Evolutionary conservation across 2,329 filamentous ascomycete species (phyloP), one percentile per base, ranked within the genome.

Genomic region (Colletotrichum musae): DNA sequence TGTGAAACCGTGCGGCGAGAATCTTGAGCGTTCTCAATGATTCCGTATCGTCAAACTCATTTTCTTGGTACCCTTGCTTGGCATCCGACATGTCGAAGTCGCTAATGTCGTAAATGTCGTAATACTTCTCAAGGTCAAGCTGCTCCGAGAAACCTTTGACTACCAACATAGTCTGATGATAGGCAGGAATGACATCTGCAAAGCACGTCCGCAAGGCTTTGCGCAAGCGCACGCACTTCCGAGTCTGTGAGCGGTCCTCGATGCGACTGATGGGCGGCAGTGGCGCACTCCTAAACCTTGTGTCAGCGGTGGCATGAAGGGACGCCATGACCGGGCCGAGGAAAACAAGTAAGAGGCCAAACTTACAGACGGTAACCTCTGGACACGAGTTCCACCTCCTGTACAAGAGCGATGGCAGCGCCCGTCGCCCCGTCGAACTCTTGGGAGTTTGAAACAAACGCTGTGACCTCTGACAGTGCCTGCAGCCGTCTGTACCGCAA

Each of bases 311-410:
- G 32, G 41, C 65, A 56, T 51, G 36, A 58, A 48, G 18, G 18
- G 45, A 24, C 41, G 43, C 54, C 45, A 24, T 16, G 7, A n/a
- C n/a, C 56, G 36, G 21, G 21, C n/a, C 39, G 9, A 43, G 52
- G 26, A 10, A 41, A 24, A 28, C 6, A 50, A 3, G 15, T 26
- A 50, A 52, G 16, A 36, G 28, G 45, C 2, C 24, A 53, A 57
- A 83, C 91, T 79, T 81, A 94, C 90, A 97, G 86, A 81, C 93
- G 88, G 80, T 97, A 98, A 24, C 95, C 95, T 74, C 95, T 90
- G 36, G 95, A 97, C 28, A 98, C 94, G 39, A 98, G 86, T 82
- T 98, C 95, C n/a, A 98, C 94, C 81, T 98, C 95, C 79, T 97
- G 95, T 71, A 98, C 92, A 70, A 97, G 87, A 45, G 92, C 90